Base-by-base conservation (phyloP, 2,329 filamentous ascomycete genomes). In the Cladobotryum protrusum region DNA sequence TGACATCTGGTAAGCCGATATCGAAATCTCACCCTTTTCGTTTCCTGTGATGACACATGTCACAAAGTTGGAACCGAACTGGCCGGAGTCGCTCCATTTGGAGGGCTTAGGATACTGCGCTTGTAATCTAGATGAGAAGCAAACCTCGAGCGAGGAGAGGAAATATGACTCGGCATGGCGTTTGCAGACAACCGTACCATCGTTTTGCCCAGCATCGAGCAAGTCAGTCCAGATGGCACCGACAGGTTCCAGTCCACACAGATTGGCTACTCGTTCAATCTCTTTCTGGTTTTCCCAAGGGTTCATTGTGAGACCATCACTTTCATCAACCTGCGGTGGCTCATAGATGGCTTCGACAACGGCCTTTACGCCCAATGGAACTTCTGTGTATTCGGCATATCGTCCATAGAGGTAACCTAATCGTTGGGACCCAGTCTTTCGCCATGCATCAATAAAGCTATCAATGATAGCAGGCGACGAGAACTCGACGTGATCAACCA, bases 401-500 rank as follows among this genome's bases (percentile, higher is more conserved):
- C 83, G 83, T 15, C 93, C 93, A 60, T 97, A 99, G 5, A 99
- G 72, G 61, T 91, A 96, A 5, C 92, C 93, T 43, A 97, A 67
- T 37, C 93, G 81, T 66, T 99, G 93, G 24, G 79, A 72, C 4
- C 90, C 92, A 2, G 88, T 90, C 57, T 82, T 85, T 59, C 95
- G 81, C 92, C 93, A 99, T 52, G 92, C 88, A 61, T 96, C 84
- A 56, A 99, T 82, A 50, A 97, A 83, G n/a, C 81, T 82, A 64
- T 99, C 88, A 60, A 97, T 88, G 33, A 97, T 81, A 48, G 83
- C 78, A 3, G 89, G 84, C 1, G 87, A 85, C 2, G 92, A 85
- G 64, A 99, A 97, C 68, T 99, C 95, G 55, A 99, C 93, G 66
- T 99, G 93, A 62, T 99, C 93, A 3, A 99, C 91, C 88, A 93